phyloP scores from a whole-genome alignment of 2,329 filamentous ascomycete genomes.

The Cercospora sp. region DNA sequence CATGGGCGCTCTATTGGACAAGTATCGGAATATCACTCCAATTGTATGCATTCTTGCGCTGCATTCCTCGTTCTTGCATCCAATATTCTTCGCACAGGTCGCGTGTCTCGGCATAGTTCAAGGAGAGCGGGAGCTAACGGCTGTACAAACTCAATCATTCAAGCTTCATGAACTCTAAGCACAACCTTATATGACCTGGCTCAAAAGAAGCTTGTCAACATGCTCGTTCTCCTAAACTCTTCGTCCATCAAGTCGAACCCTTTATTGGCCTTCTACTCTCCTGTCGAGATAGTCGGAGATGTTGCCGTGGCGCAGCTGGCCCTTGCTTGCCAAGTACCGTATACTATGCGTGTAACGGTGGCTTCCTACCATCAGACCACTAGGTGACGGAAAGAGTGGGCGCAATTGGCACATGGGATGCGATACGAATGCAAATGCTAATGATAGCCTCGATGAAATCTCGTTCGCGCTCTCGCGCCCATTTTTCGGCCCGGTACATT shows the following conservation, averaged over 20 bases:
- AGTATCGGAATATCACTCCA: background rate
- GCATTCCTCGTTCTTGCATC: background rate
- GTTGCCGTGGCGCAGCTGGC: background rate
- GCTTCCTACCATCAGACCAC: background rate
- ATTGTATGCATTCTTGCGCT: background rate
- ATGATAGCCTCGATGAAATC: constrained; percentile 1
- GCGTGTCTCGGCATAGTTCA: background rate
- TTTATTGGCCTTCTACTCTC: background rate
- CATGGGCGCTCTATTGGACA: background rate
- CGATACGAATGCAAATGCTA: background rate
- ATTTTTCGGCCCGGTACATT: background rate
- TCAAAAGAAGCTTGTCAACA: background rate
- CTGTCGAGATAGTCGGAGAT: background rate
- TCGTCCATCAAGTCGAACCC: background rate
- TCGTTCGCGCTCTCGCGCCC: background rate
- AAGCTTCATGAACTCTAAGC: constrained; percentile 9
- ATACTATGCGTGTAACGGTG: constrained; percentile 6
- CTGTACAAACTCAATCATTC: constrained; percentile 6
- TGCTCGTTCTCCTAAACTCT: background rate
- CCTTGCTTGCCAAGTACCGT: background rate
- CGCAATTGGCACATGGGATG: background rate
- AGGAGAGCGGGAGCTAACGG: constrained; percentile 3
- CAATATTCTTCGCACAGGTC: background rate
- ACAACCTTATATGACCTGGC: constrained; percentile 1
- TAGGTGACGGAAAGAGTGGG: background rate